Base-by-base conservation (phyloP, 2,329 filamentous ascomycete species). In the Verticillium isaacii region DNA sequence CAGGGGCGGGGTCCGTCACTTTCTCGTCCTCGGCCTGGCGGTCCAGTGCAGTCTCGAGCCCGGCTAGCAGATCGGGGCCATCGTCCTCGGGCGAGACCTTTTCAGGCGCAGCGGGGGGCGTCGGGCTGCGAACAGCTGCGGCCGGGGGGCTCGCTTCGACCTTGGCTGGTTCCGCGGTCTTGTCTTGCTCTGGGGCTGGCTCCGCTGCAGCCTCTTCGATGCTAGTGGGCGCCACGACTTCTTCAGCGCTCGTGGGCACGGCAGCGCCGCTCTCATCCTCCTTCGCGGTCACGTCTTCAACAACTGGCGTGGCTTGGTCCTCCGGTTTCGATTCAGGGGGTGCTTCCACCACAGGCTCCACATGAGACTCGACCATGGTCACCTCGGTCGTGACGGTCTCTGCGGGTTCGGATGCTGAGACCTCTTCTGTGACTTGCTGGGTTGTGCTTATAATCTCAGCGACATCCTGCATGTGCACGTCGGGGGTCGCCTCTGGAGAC, bases 31-130 rank as follows among this genome's bases (percentile, higher is more conserved):
- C 64, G 3, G 54, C 63, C 36, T 65, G 63, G 25, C 63, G 63
- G 41, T 64, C 58, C 11, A 65, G 57, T 15, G 64, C 64, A 19
- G 63, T 64, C 59, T 65, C 64, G 29, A 65, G 32, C 12, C 64
- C 64, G 8, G 64, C 60, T 3, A 65, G 57, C 59, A 65, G 58
- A 52, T 65, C 64, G 4, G 64, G 64, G 6, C 63, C 64, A 3
- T 65, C 63, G 19, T 65, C 63, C 23, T 39, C 39, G 25, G 63
- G 32, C 2, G 57, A 19, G 19, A 59, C 29, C 45, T 52, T 12
- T 23, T 52, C 11, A 23, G 45, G n/a, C 19, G 45, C 45, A 3
- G 45, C 19, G 23, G 19, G 45, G n/a, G 45, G 45, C 19, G 45
- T 52, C 45, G 45, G 45, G 45, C n/a, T 52, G 12, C 45, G 19